Evolutionary conservation across 108 stramenopile genomes (phyloP).

Genomic region (Cyclotella cryptica): DNA sequence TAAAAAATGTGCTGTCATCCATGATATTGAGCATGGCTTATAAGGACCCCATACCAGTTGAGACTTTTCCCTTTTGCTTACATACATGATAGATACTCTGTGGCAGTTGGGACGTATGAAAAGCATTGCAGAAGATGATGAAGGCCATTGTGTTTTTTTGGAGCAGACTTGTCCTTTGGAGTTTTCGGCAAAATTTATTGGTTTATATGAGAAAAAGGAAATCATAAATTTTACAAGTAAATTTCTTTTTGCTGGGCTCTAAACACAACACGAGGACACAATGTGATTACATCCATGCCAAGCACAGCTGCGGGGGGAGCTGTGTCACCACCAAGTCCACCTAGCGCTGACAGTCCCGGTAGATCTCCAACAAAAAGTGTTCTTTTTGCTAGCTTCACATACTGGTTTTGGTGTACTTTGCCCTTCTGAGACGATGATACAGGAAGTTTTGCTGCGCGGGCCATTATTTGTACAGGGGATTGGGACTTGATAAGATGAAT

Average conservation of each 20-base stretch:
- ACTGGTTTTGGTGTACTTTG: background rate
- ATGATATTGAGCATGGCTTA: no score
- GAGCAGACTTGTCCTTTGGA: no score
- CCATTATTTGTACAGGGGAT: constrained; percentile 15
- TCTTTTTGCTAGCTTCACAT: constrained; percentile 33
- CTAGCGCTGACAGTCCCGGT: constrained; percentile 77
- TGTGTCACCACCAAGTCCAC: constrained; percentile 65
- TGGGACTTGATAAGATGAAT: constrained; percentile 59
- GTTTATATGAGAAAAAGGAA: no score
- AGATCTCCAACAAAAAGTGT: constrained; percentile 76
- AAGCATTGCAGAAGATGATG: no score
- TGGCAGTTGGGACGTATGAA: no score
- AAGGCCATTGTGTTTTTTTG: no score
- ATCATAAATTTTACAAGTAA: constrained; percentile 52
- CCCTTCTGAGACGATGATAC: constrained; percentile 25
- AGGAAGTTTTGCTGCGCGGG: constrained; percentile 29
- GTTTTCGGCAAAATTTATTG: no score
- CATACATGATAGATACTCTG: no score
- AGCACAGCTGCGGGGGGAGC: constrained; percentile 76
- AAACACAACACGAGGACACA: constrained; percentile 62
- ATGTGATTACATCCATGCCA: constrained; percentile 77
- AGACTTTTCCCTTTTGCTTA: no score
- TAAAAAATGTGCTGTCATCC: no score
- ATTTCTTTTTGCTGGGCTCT: constrained; percentile 66
- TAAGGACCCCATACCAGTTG: no score